phyloP scores from a whole-genome alignment of 176 grass and related monocot species.

The Calamus simplicifolius region DNA sequence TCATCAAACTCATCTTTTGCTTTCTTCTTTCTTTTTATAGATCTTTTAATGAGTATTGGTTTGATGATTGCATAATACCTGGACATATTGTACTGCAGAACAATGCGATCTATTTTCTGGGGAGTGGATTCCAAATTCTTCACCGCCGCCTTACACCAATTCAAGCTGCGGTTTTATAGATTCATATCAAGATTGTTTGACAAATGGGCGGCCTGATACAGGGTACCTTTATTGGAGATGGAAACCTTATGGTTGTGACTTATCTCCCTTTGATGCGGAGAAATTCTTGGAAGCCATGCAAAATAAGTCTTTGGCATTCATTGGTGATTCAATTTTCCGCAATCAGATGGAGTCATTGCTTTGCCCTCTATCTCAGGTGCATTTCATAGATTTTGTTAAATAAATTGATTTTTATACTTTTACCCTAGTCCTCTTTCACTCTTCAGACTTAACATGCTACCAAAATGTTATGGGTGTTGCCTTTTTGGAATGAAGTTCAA shows the following conservation, averaged over 20 bases:
- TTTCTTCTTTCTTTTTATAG: too few species aligned
- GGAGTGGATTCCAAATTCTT: slow-evolving; percentile 6
- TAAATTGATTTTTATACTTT: too few species aligned
- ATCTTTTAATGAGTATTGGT: too few species aligned
- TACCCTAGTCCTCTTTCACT: too few species aligned
- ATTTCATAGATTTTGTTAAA: not conserved
- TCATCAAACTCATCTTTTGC: too few species aligned
- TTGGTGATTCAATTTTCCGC: slow-evolving; percentile 17
- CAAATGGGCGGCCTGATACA: slow-evolving; percentile 5
- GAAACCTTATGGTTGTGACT: slow-evolving; percentile 14
- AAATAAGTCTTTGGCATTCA: slow-evolving; percentile 6
- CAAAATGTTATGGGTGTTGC: too few species aligned
- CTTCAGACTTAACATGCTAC: too few species aligned
- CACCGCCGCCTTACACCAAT: slow-evolving; percentile 5
- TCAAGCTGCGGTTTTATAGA: slow-evolving; percentile 13
- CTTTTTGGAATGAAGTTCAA: too few species aligned
- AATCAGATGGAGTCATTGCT: slow-evolving; percentile 23
- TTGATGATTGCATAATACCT: too few species aligned
- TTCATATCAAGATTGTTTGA: slow-evolving; percentile 9
- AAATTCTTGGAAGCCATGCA: slow-evolving; percentile 10
- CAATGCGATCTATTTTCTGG: slow-evolving; percentile 7
- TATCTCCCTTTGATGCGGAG: not conserved
- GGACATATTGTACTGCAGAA: not conserved
- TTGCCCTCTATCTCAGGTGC: slow-evolving; percentile 16
- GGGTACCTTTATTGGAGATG: slow-evolving; percentile 18